Conservation (phyloP, 2,329 filamentous ascomycete species). For the Penicillium sclerotiorum region DNA sequence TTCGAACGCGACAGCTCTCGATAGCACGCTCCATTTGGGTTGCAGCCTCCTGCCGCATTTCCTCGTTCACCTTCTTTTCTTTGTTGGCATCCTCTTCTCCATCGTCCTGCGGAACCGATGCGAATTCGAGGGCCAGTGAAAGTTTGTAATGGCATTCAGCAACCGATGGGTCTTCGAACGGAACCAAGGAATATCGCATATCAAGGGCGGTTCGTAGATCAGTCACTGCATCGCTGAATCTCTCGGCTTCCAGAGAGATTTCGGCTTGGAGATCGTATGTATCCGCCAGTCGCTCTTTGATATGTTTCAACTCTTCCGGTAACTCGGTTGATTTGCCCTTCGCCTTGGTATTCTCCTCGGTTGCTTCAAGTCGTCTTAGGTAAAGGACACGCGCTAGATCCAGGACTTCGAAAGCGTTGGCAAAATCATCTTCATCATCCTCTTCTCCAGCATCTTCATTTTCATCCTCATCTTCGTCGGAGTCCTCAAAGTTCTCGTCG, state of each 20-base stretch:
- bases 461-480: conserved; percentile 58
- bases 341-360: conserved; percentile 45
- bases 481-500: conserved; percentile 89
- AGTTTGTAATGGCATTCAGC: conserved; percentile 97
- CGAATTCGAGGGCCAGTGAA: conserved; percentile 91
- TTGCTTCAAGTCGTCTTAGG: conserved; percentile 56
- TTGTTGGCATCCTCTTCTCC: conserved; percentile 43
- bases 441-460: conserved; percentile 50
- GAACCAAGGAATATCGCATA: conserved; percentile 77
- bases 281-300: conserved; percentile 87
- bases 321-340: conserved; percentile 53
- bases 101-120: conserved; percentile 65
- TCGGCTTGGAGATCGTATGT: conserved; percentile 93
- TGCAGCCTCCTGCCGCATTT: conserved; percentile 60
- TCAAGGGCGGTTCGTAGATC: conserved; percentile 78
- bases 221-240: conserved; percentile 82
- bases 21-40: conserved; percentile 64
- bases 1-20: conserved; percentile 57
- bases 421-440: conserved; percentile 66
- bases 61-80: conserved; percentile 51
- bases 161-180: conserved; percentile 78
- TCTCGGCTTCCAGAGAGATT: conserved; percentile 95
- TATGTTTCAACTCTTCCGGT: conserved; percentile 54
- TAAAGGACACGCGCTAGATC: conserved; percentile 65
- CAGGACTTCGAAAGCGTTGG: conserved; percentile 65